These are phyloP conservation scores for Cinnamomum micranthum DNA, from an alignment of 164 flowering plant genomes.

Conservation along the genomic window DNA sequence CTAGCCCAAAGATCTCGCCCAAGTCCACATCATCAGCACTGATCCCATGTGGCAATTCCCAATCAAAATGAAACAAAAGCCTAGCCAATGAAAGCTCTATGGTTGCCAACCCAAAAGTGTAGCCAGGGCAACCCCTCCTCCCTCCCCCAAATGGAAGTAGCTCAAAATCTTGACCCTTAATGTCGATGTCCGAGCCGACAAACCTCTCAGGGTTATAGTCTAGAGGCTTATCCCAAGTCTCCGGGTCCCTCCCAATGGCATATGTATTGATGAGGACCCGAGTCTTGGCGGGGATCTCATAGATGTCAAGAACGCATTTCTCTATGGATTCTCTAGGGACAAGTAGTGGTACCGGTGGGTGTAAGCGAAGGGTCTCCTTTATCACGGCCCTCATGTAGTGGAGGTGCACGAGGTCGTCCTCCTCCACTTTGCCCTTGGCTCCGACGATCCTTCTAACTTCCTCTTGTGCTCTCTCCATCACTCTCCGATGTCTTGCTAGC, in stretches of 20 bases:
- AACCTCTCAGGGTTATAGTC: slow-evolving; percentile 37
- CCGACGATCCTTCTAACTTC: slow-evolving; percentile 28
- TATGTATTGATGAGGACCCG: slow-evolving; percentile 26
- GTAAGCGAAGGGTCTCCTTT: slow-evolving; percentile 35
- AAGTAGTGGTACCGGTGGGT: slow-evolving; percentile 39
- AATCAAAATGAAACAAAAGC: slow-evolving; percentile 46
- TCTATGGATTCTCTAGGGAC: slow-evolving; percentile 34
- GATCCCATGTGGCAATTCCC: slow-evolving; percentile 44
- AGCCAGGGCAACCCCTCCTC: slow-evolving; percentile 57
- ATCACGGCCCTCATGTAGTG: slow-evolving; percentile 8
- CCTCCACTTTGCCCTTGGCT: slow-evolving; percentile 7
- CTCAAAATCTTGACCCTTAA: slow-evolving; percentile 28
- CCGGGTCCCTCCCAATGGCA: slow-evolving; percentile 24
- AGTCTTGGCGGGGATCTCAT: slow-evolving; percentile 27
- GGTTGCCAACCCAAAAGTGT: slow-evolving; percentile 37
- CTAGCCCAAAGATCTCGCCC: slow-evolving; percentile 43
- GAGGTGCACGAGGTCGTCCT: slow-evolving; percentile 3
- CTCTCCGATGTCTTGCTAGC: slow-evolving; percentile 35
- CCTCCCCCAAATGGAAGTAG: slow-evolving; percentile 53
- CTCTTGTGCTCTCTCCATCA: slow-evolving; percentile 42
- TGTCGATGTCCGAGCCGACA: slow-evolving; percentile 11
- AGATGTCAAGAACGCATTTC: slow-evolving; percentile 18
- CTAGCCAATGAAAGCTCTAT: slow-evolving; percentile 39
- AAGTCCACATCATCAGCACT: slow-evolving; percentile 32
- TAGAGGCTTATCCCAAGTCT: slow-evolving; percentile 28